Conservation (phyloP, 129 eudicot genomes). For the Arctium minus region DNA sequence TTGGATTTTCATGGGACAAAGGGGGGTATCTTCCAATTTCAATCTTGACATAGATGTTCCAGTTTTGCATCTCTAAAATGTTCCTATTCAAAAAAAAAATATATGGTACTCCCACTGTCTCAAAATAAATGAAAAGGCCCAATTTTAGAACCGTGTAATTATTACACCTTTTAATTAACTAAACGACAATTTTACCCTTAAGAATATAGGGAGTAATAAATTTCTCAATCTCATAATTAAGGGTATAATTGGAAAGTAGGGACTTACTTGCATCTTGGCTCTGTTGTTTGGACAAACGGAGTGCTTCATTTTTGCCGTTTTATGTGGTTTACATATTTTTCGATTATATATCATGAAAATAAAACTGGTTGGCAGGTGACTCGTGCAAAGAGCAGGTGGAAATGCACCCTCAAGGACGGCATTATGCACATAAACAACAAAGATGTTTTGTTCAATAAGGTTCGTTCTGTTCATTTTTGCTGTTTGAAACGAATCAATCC, state of each 20-base stretch:
- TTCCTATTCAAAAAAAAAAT: neutral
- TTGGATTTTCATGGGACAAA: neutral
- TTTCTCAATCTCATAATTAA: neutral
- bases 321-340: neutral
- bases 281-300: neutral
- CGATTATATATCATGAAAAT: neutral
- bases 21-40: neutral
- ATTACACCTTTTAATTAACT: neutral
- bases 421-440: conserved; percentile 89
- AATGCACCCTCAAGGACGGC: conserved; percentile 95
- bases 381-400: conserved; percentile 98
- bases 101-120: neutral
- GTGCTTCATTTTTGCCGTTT: neutral
- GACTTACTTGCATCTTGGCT: neutral
- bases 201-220: neutral
- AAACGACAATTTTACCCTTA: neutral
- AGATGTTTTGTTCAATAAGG: conserved; percentile 94
- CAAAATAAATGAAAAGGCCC: neutral
- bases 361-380: conserved; percentile 57
- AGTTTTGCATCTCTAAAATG: neutral
- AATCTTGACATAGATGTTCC: neutral
- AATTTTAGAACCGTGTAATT: neutral
- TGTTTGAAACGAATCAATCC: neutral
- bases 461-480: conserved; percentile 9
- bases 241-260: neutral